phyloP scores from a whole-genome alignment of 1,284 basidiomycete species.

The Microbotryomycetes sp. region DNA sequence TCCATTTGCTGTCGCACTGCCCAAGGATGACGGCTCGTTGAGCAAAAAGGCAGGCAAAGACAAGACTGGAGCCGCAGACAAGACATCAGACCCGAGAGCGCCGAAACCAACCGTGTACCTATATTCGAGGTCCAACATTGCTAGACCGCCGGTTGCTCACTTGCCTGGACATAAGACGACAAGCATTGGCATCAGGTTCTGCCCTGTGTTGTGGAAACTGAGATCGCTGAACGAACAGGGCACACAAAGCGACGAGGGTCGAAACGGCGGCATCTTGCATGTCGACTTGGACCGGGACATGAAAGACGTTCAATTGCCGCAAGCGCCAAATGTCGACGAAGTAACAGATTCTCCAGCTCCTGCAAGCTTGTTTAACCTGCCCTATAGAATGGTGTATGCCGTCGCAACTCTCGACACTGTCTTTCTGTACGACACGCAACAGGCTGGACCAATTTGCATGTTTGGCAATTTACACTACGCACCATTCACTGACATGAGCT shows the following conservation, averaged over 20 bases:
- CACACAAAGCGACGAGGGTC: conserved; percentile 48
- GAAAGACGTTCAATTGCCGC: conserved; percentile 16
- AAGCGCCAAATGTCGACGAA: conserved; percentile 7
- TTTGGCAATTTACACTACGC: conserved; percentile 95
- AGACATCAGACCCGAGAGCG: conserved; percentile 23
- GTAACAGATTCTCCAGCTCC: conserved; percentile 36
- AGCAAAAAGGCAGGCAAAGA: conserved; percentile 20
- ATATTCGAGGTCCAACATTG: conserved; percentile 89
- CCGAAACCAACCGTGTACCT: conserved; percentile 75
- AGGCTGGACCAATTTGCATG: conserved; percentile 83
- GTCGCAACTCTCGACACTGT: conserved; percentile 96
- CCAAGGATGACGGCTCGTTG: background rate
- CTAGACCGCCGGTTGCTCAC: conserved; percentile 83
- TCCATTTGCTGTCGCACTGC: conserved; percentile 49
- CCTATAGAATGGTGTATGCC: conserved; percentile 91
- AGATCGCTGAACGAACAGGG: conserved; percentile 55
- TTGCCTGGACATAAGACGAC: conserved; percentile 94
- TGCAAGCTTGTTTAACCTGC: conserved; percentile 72
- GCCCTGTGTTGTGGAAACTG: conserved; percentile 85
- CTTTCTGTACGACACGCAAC: conserved; percentile 94
- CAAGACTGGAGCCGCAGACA: conserved; percentile 38
- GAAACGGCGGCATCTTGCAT: conserved; percentile 13
- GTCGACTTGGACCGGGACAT: conserved; percentile 17
- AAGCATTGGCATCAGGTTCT: conserved; percentile 87
- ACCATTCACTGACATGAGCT: conserved; percentile 92